Conservation (phyloP, 2,329 filamentous ascomycete species). For the Verticillium longisporum region DNA sequence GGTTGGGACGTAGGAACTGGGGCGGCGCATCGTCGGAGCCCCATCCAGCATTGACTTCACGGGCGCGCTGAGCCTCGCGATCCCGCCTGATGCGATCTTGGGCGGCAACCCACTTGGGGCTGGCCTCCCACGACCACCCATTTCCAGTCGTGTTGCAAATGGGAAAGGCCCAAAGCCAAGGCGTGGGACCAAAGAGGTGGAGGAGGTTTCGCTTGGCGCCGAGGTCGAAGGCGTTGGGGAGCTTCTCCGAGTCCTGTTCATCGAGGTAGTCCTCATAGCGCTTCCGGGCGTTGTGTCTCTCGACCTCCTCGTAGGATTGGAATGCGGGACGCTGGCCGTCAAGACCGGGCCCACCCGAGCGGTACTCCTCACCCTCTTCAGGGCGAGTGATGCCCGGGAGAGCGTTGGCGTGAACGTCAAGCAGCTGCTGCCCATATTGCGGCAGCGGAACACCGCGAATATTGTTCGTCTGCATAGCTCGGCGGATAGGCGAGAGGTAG, state of each 20-base stretch:
- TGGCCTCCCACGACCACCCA: constrained; percentile 92
- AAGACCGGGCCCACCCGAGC: constrained; percentile 16
- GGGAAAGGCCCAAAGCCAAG: constrained; percentile 71
- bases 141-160: constrained; percentile 82
- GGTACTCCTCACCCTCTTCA: constrained; percentile 68
- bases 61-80: constrained; percentile 51
- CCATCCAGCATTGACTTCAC: constrained; percentile 64
- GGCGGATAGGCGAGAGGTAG: constrained; percentile 76
- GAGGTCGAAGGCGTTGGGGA: constrained; percentile 91
- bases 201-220: constrained; percentile 73
- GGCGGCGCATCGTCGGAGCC: constrained; percentile 32
- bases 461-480: constrained; percentile 57
- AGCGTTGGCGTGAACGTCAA: constrained; percentile 76
- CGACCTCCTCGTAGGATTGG: constrained; percentile 47
- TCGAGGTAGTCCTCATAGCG: constrained; percentile 72
- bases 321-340: constrained; percentile 33
- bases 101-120: constrained; percentile 67
- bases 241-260: constrained; percentile 77
- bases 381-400: constrained; percentile 73
- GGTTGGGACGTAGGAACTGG: constrained; percentile 10
- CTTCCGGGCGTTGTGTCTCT: constrained; percentile 45
- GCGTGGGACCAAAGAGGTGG: constrained; percentile 73
- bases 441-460: constrained; percentile 44
- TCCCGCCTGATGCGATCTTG: constrained; percentile 55
- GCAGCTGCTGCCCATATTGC: constrained; percentile 63